Evolutionary conservation across 306 rosid species (phyloP).

Genomic region (Medicago ruthenica): DNA sequence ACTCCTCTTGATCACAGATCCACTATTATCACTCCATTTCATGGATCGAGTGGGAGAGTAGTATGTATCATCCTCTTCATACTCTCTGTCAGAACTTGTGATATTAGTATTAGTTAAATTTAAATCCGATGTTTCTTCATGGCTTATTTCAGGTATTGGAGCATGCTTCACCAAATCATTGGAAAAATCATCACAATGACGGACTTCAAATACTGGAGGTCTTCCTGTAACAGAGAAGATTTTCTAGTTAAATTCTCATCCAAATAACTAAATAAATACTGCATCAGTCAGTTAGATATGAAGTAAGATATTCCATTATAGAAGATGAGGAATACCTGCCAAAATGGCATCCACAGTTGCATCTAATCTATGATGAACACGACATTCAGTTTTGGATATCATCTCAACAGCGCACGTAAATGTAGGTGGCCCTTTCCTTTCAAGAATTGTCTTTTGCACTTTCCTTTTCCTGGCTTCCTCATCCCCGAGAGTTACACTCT

Average conservation of each 20-base stretch:
- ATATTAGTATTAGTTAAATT: slow-evolving; percentile 44
- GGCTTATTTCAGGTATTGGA: slow-evolving; percentile 52
- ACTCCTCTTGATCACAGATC: slow-evolving; percentile 59
- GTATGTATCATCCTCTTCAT: slow-evolving; percentile 56
- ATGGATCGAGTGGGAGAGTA: slow-evolving; percentile 52
- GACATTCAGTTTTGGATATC: slow-evolving; percentile 91
- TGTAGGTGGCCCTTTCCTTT: slow-evolving; percentile 93
- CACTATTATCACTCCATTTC: slow-evolving; percentile 45
- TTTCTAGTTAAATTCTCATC: slow-evolving; percentile 33
- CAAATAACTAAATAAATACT: slow-evolving; percentile 14
- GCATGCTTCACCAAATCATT: slow-evolving; percentile 54
- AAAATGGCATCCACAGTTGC: slow-evolving; percentile 95
- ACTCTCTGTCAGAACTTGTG: slow-evolving; percentile 51
- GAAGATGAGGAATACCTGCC: slow-evolving; percentile 66
- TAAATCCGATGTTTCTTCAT: slow-evolving; percentile 47
- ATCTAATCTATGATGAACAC: slow-evolving; percentile 93
- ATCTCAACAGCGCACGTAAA: slow-evolving; percentile 98
- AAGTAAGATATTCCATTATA: slow-evolving; percentile 21
- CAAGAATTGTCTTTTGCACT: slow-evolving; percentile 99
- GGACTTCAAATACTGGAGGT: slow-evolving; percentile 83
- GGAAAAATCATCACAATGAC: slow-evolving; percentile 65
- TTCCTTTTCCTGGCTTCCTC: slow-evolving; percentile 97
- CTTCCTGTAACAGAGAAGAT: slow-evolving; percentile 57
- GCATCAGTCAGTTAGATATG: slow-evolving; percentile 19
- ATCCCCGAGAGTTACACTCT: slow-evolving; percentile 99